phyloP scores from a whole-genome alignment of 1,284 basidiomycete species.

The Dichomitus squalens region DNA sequence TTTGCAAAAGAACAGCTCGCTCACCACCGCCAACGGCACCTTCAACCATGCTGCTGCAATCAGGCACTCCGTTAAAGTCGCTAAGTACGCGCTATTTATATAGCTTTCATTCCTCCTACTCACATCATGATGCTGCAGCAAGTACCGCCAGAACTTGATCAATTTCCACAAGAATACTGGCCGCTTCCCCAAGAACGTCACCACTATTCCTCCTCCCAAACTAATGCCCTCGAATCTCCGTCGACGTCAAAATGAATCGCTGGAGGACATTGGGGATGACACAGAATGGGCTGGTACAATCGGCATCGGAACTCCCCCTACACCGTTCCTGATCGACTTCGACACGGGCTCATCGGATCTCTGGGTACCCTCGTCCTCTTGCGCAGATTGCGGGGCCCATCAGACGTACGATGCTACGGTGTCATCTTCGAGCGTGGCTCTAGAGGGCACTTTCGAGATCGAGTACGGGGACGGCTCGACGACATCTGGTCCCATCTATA shows the following conservation, averaged over 20 bases:
- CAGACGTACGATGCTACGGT: conserved; percentile 32
- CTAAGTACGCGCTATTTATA: conserved; percentile 22
- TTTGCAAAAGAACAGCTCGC: conserved; percentile 15
- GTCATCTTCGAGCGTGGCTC: conserved; percentile 33
- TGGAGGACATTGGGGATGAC: conserved; percentile 14
- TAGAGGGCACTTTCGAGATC: conserved; percentile 35
- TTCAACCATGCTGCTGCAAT: conserved; percentile 19
- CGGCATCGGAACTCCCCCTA: conserved; percentile 22
- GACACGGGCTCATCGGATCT: conserved; percentile 41
- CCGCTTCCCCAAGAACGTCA: not conserved
- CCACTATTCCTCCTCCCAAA: conserved; percentile 6
- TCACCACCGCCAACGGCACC: conserved; percentile 22
- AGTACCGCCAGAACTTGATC: not conserved
- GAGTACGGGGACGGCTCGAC: conserved; percentile 46
- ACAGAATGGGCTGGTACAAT: conserved; percentile 25
- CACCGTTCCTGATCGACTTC: conserved; percentile 25
- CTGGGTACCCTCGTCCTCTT: conserved; percentile 41
- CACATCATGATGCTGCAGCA: too few relatives aligned
- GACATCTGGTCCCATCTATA: conserved; percentile 41
- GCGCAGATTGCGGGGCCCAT: conserved; percentile 37
- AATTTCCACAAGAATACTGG: conserved; percentile 20
- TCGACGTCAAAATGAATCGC: conserved; percentile 12
- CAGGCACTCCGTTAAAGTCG: conserved; percentile 5
- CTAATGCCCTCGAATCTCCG: not conserved
- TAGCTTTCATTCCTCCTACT: too few relatives aligned